Base-by-base conservation (phyloP, 2,329 filamentous ascomycete genomes). In the Calonectria pseudoreteaudii region DNA sequence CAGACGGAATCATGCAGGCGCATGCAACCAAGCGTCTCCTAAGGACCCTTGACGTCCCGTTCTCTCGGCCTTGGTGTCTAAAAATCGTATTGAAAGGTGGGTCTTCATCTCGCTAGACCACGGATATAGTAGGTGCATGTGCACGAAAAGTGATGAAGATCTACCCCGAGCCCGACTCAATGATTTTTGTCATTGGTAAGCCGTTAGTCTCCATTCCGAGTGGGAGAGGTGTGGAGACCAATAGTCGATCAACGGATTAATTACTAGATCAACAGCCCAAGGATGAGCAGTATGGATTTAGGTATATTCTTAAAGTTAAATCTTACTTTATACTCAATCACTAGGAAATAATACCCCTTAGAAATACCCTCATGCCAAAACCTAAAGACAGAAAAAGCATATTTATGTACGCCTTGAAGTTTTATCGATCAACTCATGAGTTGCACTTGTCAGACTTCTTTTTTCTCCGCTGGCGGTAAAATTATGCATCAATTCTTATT, bases 141-240 rank as follows among this genome's bases (percentile, higher is more conserved):
- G 53, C 28, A 14, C 20, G 18, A 2, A 9, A n/a, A 56, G 52
- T 31, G 52, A 34, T n/a, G 30, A 56, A 34, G 18, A 56, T 56
- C 7, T 56, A 56, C 18, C 30, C 16, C 52, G 30, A n/a, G 30
- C 52, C 10, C 18, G 34, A 16, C 1, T 31, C 18, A 34, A 18
- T n/a, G n/a, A 13, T 7, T 20, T 3, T 14, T n/a, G 11, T 28
- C n/a, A 41, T 60, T 60, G 56, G 56, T 60, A 38, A 60, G 56
- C 56, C 34, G 56, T 38, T 9, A 14, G 2, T 13, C 9, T 28
- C 44, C 44, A 47, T 47, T 20, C 56, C 34, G 56, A 60, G 56
- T 60, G 56, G 56, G 56, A 60, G 56, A 41, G 56, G 26, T 38
- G 53, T 58, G 56, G 56, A 41, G 56, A 36, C n/a, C 56, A 60